Evolutionary conservation across 2,329 filamentous ascomycete genomes (phyloP), one percentile per base, ranked within the genome.

Genomic region (Sphaerulina musiva): DNA sequence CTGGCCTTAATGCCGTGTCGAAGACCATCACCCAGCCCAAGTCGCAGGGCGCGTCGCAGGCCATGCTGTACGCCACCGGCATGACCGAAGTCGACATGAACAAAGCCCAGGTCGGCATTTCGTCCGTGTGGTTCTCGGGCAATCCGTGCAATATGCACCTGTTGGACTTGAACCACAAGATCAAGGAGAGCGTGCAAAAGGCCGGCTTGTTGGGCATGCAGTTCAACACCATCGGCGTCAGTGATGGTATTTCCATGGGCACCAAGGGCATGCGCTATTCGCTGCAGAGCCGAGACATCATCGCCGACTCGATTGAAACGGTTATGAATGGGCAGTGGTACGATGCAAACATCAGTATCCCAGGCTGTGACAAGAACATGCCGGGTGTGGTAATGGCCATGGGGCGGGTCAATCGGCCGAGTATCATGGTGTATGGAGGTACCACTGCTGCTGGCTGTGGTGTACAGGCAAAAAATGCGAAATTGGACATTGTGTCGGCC

Each of bases 101-200:
- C 77, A 98, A 97, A 78, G 87, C 93, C 26, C 95, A 98, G 77
- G 86, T 98, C 64, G 93, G 93, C 63, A 97, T 98, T 70, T 95
- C 92, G 41, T 96, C 91, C 5, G 91, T 97, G 57, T 98, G 93
- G 93, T 96, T 92, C 75, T 86, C 89, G 64, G 93, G 93, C 54
- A 98, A 98, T 76, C 93, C 93, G 26, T 98, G 93, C 79, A 98
- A 98, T 76, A 98, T 96, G 92, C 93, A 98, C 74, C 78, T 98
- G 59, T 80, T 98, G 73, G 88, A 95, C 68, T 82, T 98, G 57
- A 95, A 88, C 69, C 79, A 86, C 71, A 76, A 85, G 60, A 86
- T 95, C 61, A 84, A 82, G 63, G 80, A 86, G 68, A 82, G 84
- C 58, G 85, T 88, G 32, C 75, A 84, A 64, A 78, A 86, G 66